Evolutionary conservation across 2,329 filamentous ascomycete genomes (phyloP), one percentile per base, ranked within the genome.

Genomic region (Ampelomyces quisqualis): DNA sequence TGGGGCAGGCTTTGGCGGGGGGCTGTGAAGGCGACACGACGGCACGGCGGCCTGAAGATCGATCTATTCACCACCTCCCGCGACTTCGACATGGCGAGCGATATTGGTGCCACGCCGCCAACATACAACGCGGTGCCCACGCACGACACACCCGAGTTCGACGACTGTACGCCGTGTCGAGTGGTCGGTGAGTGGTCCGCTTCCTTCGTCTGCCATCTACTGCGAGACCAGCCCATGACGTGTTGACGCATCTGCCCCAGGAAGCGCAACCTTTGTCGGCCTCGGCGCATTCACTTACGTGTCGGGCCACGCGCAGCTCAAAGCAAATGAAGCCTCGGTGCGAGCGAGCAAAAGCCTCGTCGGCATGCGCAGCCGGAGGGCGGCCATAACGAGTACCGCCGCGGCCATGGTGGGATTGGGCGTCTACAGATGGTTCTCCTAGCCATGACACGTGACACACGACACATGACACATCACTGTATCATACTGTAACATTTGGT

Each of bases 121-220:
- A 58, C 61, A 4, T 53, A 65, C 40, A 53, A 60, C 20, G 51
- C 62, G 31, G 60, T 61, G 10, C 44, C 64, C 27, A 60, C 62
- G 46, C 51, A 62, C 9, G 62, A 65, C 49, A 58, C 48, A 20
- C 54, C 59, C n/a, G 47, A 64, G 30, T 68, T 63, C 42, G 65
- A 86, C 49, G 78, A 91, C 69, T 91, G 87, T 66, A 71, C 81
- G 27, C 73, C 84, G 22, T 93, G 87, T 71, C 80, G 79, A 59
- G 67, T 89, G 20, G 75, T 88, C 38, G 87, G 87, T 88, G 70
- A 19, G 53, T 9, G 8, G 18, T 6, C 17, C 26, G 7, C 7
- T 7, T 20, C 29, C 5, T 1, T 17, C 14, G 8, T 1, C 2
- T 19, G 11, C 15, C 11, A 17, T 10, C 3, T 22, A 11, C 18